Evolutionary conservation across 2,329 filamentous ascomycete species (phyloP).

Genomic region (Claviceps digitariae): DNA sequence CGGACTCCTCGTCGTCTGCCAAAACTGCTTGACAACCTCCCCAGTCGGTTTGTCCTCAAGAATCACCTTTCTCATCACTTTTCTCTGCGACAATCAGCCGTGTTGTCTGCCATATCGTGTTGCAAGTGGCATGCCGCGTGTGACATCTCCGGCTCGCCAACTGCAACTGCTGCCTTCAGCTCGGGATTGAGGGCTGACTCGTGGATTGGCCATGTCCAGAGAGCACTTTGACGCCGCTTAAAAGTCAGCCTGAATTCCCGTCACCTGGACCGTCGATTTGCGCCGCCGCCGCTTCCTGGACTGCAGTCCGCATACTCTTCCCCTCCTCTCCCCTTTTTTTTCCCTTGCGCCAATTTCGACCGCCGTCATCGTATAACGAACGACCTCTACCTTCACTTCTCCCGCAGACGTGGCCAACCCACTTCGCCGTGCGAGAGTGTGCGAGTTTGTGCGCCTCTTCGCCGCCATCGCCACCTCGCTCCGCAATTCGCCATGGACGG

Average conservation of each 20-base stretch:
- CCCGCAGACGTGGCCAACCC: background rate
- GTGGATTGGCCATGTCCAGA: slow-evolving; percentile 21
- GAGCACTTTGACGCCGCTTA: slow-evolving; percentile 17
- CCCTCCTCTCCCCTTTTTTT: background rate
- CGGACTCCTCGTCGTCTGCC: background rate
- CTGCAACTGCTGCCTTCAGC: slow-evolving; percentile 13
- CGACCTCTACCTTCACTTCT: background rate
- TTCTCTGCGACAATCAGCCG: background rate
- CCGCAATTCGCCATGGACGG: slow-evolving; percentile 39
- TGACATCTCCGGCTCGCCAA: slow-evolving; percentile 5
- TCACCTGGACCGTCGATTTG: background rate
- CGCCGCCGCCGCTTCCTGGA: background rate
- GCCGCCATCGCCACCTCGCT: background rate
- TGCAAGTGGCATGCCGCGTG: slow-evolving; percentile 11
- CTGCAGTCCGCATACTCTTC: background rate
- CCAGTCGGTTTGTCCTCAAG: background rate
- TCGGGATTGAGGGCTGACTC: slow-evolving; percentile 17
- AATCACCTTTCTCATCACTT: too few relatives aligned
- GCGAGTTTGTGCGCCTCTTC: slow-evolving; percentile 1
- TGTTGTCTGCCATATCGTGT: background rate
- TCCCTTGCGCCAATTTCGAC: background rate
- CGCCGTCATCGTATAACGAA: background rate
- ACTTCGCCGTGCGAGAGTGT: background rate
- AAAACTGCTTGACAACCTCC: background rate
- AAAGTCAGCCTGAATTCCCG: slow-evolving; percentile 1